These are phyloP conservation scores for Blastobotrys aristatus DNA, from an alignment of 1,139 yeast species.

Conservation along the genomic window DNA sequence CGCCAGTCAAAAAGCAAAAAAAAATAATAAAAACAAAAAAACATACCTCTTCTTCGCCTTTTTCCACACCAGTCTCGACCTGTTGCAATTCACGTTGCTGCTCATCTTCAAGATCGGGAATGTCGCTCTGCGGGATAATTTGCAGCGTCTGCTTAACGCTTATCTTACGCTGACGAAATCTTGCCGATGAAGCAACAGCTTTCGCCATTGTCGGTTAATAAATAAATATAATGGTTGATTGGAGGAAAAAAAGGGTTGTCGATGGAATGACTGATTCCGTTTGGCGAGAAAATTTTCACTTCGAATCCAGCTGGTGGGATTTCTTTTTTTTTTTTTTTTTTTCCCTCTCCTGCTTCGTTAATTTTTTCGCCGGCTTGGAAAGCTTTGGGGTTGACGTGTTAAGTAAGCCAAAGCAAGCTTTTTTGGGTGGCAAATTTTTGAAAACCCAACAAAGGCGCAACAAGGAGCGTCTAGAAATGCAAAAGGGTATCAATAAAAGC, in stretches of 20 bases:
- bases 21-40: too few relatives aligned
- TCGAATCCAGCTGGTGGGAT: conserved; percentile 1
- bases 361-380: not conserved
- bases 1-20: too few relatives aligned
- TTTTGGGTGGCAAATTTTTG: conserved; percentile 3
- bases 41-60: conserved; percentile 74
- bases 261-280: not conserved
- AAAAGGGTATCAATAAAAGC: not conserved
- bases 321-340: not conserved
- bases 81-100: conserved; percentile 81
- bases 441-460: too few relatives aligned
- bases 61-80: conserved; percentile 96
- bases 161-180: conserved; percentile 87
- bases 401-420: not conserved
- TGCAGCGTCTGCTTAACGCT: conserved; percentile 86
- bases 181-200: conserved; percentile 38
- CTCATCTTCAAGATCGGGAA: conserved; percentile 70
- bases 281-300: not conserved
- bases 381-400: not conserved
- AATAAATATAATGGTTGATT: conserved; percentile 5
- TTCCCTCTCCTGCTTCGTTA: not conserved
- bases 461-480: not conserved
- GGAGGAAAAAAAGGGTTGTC: not conserved
- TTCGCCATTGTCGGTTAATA: conserved; percentile 14
- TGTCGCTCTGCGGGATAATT: conserved; percentile 69